phyloP scores from a whole-genome alignment of 2,329 filamentous ascomycete species.

The Zalaria sp. region DNA sequence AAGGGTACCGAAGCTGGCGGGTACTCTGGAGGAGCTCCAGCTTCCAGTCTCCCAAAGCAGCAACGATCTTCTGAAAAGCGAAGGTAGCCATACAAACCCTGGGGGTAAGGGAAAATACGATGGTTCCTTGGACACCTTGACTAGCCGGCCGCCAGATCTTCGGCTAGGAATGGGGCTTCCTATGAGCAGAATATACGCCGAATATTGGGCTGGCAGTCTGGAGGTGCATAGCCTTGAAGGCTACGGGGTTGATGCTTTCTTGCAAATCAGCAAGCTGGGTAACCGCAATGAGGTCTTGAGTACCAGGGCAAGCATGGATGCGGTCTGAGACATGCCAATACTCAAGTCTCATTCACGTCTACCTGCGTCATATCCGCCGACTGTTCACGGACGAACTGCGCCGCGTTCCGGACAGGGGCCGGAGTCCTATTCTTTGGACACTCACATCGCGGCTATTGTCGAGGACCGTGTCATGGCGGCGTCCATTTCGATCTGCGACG shows the following conservation, averaged over 20 bases:
- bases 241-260: conserved; percentile 88
- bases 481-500: no score
- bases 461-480: no score
- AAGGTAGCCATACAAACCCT: conserved; percentile 3
- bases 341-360: no score
- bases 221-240: conserved; percentile 88
- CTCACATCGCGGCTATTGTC: no score
- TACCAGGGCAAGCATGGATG: conserved; percentile 38
- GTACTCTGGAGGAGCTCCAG: conserved; percentile 77
- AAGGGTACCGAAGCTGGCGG: conserved; percentile 79
- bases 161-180: conserved; percentile 86
- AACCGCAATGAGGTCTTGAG: conserved; percentile 96
- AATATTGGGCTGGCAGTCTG: conserved; percentile 92
- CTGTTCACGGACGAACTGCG: no score
- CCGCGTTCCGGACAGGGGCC: no score
- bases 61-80: not conserved
- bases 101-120: conserved; percentile 22
- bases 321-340: conserved; percentile 19
- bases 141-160: conserved; percentile 71
- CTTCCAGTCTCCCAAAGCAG: conserved; percentile 12
- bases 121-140: conserved; percentile 65
- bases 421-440: no score
- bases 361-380: no score
- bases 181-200: conserved; percentile 85
- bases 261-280: conserved; percentile 90